A percentile compares a stretch with the other conserved stretches of the same genome.
Evolutionary conservation across 805 yeast species (phyloP).

Genomic region (Candida sakaeoensis): DNA sequence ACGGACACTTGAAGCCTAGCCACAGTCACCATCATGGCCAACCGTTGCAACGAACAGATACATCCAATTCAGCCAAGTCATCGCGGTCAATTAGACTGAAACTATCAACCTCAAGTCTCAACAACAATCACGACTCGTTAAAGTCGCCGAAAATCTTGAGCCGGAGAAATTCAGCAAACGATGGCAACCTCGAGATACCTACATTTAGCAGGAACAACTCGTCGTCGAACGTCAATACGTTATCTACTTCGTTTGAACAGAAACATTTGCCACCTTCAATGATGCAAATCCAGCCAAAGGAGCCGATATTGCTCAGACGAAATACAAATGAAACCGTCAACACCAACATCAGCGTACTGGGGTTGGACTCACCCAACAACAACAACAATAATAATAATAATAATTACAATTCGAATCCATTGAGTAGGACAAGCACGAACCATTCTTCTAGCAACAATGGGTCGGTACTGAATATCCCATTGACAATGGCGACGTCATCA

Average conservation of each 20-base stretch:
- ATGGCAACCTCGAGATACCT: constrained; percentile 2
- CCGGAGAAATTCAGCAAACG: constrained; percentile 25
- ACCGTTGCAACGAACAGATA: constrained; percentile 55
- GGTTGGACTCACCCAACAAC: constrained; percentile 5
- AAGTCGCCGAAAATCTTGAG: constrained; percentile 28
- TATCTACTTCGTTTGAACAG: constrained; percentile 11
- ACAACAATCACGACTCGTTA: constrained; percentile 10
- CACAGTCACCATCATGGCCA: neutral
- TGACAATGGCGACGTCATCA: too few species aligned
- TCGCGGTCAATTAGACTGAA: constrained; percentile 44
- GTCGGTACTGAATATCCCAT: constrained; percentile 15
- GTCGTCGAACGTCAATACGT: constrained; percentile 7
- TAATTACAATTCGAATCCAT: neutral
- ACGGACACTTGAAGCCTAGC: constrained; percentile 2
- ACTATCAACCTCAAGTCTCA: constrained; percentile 20
- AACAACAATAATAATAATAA: too few species aligned
- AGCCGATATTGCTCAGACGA: constrained; percentile 63
- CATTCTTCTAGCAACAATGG: constrained; percentile 16
- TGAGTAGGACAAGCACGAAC: constrained; percentile 23
- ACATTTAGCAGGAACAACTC: constrained; percentile 9
- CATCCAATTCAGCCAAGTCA: constrained; percentile 48
- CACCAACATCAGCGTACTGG: constrained; percentile 8
- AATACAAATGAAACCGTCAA: constrained; percentile 38
- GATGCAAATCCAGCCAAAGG: constrained; percentile 67
- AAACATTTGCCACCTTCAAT: constrained; percentile 59